Conservation (phyloP, 208 protist genomes). For the Trypanosoma cruzi region DNA sequence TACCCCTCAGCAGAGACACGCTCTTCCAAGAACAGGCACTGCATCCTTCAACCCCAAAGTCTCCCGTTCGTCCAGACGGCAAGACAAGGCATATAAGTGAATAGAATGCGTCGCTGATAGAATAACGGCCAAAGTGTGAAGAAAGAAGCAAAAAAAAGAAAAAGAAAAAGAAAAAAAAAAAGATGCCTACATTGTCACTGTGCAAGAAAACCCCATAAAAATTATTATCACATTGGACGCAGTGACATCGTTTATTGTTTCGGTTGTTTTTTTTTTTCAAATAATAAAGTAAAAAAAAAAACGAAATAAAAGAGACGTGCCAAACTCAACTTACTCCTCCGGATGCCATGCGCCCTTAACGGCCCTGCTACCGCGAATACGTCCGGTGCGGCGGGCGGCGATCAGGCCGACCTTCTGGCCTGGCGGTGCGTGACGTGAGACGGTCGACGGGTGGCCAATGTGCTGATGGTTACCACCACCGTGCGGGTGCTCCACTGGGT, state of each 20-base stretch:
- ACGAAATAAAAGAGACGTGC: conserved; percentile 24
- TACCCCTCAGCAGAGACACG: conserved; percentile 46
- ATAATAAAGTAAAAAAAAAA: conserved; percentile 26
- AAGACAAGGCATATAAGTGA: background rate
- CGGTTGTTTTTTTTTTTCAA: background rate
- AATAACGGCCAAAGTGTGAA: background rate
- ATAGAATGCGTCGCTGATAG: background rate
- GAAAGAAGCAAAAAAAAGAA: conserved; percentile 3
- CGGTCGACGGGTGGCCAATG: conserved; percentile 97
- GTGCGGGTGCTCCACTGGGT: conserved; percentile 99
- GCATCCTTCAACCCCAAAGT: conserved; percentile 6
- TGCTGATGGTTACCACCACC: conserved; percentile 99
- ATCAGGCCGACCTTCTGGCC: conserved; percentile 99
- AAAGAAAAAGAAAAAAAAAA: background rate
- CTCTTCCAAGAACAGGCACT: conserved; percentile 75
- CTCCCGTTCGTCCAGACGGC: no score
- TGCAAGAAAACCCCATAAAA: background rate
- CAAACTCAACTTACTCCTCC: conserved; percentile 67
- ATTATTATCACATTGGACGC: background rate
- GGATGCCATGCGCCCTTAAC: conserved; percentile 90
- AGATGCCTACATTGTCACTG: background rate
- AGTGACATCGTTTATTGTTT: background rate
- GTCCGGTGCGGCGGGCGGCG: conserved; percentile 98
- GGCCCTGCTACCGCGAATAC: conserved; percentile 91
- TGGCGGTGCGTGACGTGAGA: conserved; percentile 90